Base-by-base conservation (phyloP, 2,329 filamentous ascomycete species). In the Verticillium alfalfae region DNA sequence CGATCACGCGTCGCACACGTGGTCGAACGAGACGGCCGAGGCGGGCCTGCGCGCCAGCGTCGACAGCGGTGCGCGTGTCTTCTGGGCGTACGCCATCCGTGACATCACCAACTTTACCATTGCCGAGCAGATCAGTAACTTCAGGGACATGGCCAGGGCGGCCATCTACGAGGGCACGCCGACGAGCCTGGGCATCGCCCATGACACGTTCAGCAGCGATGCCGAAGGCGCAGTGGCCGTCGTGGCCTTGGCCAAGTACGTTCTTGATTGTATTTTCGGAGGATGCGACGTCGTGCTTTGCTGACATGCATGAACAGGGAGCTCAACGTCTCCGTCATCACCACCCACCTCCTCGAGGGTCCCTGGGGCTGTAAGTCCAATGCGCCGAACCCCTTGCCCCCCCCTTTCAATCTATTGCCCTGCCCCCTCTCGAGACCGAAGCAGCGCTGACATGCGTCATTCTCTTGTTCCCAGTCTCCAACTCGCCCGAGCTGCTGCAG, bases 1-100 rank as follows among this genome's bases (percentile, higher is more conserved):
- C 0, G 83, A 85, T 60, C 81, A 85, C 57, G 82, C 82, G 1
- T 80, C 82, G 39, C 74, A 81, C 34, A 82, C 75, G 0, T 82
- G 76, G 75, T 77, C 73, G 0, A 70, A 75, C 10, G 75, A 75
- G 0, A 76, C 74, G 0, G 68, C 78, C 0, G 71, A 76, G 26
- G 79, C 81, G 0, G 81, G 80, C 0, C 67, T 83, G 2, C 73
- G 78, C 5, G 82, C 77, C 0, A 77, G 75, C 0, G 70, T 83
- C 5, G 78, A 82, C 15, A 83, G 81, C 45, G 77, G 80, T 2
- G 79, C 77, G 0, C 70, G 81, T 0, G 77, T 82, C 0, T 81
- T 78, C 62, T 83, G 78, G 78, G 74, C 73, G 2, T 78, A 76
- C 45, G 66, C 76, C 1, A 76, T 83, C 64, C 72, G 77, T 57